These are phyloP conservation scores for Haematococcus sp. DNA, from an alignment of 139 green algal species.

Conservation along the genomic window DNA sequence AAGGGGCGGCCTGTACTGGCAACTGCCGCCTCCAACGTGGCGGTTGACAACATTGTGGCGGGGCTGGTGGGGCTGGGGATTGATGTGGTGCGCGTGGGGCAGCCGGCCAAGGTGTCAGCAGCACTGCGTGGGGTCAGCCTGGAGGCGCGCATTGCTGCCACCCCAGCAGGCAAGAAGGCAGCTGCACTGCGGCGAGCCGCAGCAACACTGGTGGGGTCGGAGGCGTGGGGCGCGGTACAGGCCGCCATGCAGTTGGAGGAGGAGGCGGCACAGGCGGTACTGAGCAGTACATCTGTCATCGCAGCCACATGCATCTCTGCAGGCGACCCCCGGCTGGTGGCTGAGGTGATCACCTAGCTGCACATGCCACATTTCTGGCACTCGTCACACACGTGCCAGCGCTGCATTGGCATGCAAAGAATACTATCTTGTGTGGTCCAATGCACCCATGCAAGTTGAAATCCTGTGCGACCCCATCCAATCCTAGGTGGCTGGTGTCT, in stretches of 20 bases:
- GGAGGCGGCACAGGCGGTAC: constrained; percentile 44
- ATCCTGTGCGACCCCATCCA: too few species aligned
- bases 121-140: constrained; percentile 35
- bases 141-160: constrained; percentile 45
- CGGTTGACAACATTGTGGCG: constrained; percentile 64
- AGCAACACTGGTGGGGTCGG: constrained; percentile 6
- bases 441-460: too few species aligned
- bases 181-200: constrained; percentile 24
- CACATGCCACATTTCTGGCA: too few species aligned
- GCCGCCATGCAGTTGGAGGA: constrained; percentile 44
- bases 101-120: constrained; percentile 49
- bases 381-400: too few species aligned
- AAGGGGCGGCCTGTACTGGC: constrained; percentile 35
- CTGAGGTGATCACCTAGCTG: neutral
- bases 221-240: constrained; percentile 12
- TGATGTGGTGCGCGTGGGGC: constrained; percentile 51
- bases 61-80: constrained; percentile 41
- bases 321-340: constrained; percentile 31
- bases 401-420: neutral
- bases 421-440: too few species aligned
- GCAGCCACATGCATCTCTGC: constrained; percentile 48
- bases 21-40: constrained; percentile 58
- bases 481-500: too few species aligned
- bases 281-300: constrained; percentile 46
- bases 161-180: constrained; percentile 37